These are phyloP conservation scores for Smittium mucronatum DNA, from an alignment of 371 early-diverging fungal genomes.

Conservation along the genomic window DNA sequence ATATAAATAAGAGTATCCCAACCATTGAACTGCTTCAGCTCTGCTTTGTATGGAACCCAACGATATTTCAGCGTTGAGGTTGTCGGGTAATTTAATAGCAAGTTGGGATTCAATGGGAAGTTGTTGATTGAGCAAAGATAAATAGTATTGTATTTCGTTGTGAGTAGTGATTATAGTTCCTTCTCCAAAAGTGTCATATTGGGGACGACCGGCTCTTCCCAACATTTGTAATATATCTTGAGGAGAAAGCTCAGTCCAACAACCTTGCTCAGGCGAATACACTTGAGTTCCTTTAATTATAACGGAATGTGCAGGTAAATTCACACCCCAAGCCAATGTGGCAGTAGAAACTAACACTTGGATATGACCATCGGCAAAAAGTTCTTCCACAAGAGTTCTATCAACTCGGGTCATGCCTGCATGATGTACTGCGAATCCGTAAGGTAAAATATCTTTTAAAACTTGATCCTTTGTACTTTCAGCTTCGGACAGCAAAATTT, in stretches of 20 bases:
- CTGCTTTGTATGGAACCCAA: slow-evolving; percentile 79
- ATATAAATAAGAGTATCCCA: slow-evolving; percentile 93
- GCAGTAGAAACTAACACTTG: slow-evolving; percentile 96
- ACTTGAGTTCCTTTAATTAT: slow-evolving; percentile 98
- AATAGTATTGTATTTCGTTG: slow-evolving; percentile 83
- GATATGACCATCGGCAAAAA: slow-evolving; percentile 85
- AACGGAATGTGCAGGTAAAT: slow-evolving; percentile 98
- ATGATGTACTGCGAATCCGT: slow-evolving; percentile 97
- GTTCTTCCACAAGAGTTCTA: slow-evolving; percentile 86
- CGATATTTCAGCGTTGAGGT: slow-evolving; percentile 95
- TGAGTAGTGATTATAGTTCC: slow-evolving; percentile 95
- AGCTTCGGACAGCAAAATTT: slow-evolving; percentile 72
- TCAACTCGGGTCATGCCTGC: slow-evolving; percentile 95
- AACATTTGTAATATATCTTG: slow-evolving; percentile 98
- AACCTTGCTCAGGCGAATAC: slow-evolving; percentile 89
- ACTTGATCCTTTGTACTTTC: slow-evolving; percentile 64
- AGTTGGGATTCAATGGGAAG: slow-evolving; percentile 97
- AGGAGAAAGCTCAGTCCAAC: slow-evolving; percentile 84
- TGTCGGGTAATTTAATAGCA: slow-evolving; percentile 74
- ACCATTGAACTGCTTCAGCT: slow-evolving; percentile 92
- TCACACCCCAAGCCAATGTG: slow-evolving; percentile 99
- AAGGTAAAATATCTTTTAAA: slow-evolving; percentile 77
- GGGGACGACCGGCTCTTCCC: slow-evolving; percentile 99
- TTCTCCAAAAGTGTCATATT: slow-evolving; percentile 93
- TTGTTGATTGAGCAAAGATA: slow-evolving; percentile 86